These are phyloP conservation scores for Lotus japonicus DNA, from an alignment of 306 rosid genomes.

Conservation along the genomic window DNA sequence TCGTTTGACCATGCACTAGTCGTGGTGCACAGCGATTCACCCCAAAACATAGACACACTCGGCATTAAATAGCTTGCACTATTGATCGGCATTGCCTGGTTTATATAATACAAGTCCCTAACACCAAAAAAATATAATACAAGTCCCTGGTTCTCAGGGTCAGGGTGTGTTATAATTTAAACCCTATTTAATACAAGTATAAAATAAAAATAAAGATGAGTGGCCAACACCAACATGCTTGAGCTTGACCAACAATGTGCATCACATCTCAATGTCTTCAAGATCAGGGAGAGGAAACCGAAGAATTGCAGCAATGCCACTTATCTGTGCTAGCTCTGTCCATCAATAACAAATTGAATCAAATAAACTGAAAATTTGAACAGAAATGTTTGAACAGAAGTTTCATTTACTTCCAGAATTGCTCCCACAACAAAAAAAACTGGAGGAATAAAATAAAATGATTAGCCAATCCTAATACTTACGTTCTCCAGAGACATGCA, in stretches of 20 bases:
- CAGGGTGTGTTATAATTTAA: background rate
- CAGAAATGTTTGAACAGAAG: background rate
- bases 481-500: constrained; percentile 99
- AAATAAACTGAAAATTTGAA: background rate
- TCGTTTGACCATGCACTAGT: constrained; percentile 33
- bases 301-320: constrained; percentile 78
- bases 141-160: background rate
- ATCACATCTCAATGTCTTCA: constrained; percentile 88
- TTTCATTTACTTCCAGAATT: no score
- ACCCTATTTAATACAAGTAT: background rate
- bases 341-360: constrained; percentile 1
- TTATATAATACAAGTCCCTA: constrained; percentile 1
- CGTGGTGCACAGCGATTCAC: no score
- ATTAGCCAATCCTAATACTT: background rate
- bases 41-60: constrained; percentile 1
- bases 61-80: constrained; percentile 1
- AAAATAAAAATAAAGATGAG: background rate
- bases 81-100: constrained; percentile 9
- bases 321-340: constrained; percentile 72
- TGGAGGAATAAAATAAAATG: no score
- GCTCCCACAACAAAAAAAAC: no score
- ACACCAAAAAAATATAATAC: no score
- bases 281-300: constrained; percentile 96
- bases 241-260: background rate
- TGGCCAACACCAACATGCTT: background rate